Evolutionary conservation across 208 protist species (phyloP), one percentile per base, ranked within the genome.

Genomic region (Leishmania amazonensis): DNA sequence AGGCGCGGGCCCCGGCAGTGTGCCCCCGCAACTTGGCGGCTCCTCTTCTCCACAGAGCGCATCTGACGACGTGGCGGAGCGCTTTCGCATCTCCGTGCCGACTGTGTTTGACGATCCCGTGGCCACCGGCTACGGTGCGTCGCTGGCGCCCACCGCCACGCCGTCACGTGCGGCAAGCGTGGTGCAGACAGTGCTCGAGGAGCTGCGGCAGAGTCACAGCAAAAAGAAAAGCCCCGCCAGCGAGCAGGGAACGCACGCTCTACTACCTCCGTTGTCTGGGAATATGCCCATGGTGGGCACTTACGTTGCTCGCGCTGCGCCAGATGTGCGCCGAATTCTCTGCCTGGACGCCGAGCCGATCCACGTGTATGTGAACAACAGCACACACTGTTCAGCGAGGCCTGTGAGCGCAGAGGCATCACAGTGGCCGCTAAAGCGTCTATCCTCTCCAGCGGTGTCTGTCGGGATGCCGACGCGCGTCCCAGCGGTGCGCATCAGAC

Each of bases 301-400:
- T 17, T 3, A 40, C 3, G 49, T 62, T 47, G 35, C 73, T 47
- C 49, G 17, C 15, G 5, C 51, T 11, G 73, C 73, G 24, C 35
- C 75, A 40, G 75, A 42, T 40, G 73, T 86, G 7, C 57, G 58
- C 42, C 83, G 78, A 28, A 67, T 65, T 38, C 79, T 86, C 51
- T 62, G 60, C 60, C 78, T 86, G 42, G 83, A 86, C 67, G 78
- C 75, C 7, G 73, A 86, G 24, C 74, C 65, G 28, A 86, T 86
- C n/a, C 47, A 68, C n/a, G 19, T 83, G 40, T 86, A 65, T 51
- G 31, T 31, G 51, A 64, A 84, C 60, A 49, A 47, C 35, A 17
- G n/a, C 67, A 17, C 70, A 19, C 31, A n/a, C 47, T 5, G 49
- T 51, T 51, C 64, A 21, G 71, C n/a, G 24, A 28, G 31, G 58